Percentiles rank a stretch among this genome's conserved stretches.
Conservation (phyloP, 1,284 basidiomycete species). For the Trichosporon inkin region DNA sequence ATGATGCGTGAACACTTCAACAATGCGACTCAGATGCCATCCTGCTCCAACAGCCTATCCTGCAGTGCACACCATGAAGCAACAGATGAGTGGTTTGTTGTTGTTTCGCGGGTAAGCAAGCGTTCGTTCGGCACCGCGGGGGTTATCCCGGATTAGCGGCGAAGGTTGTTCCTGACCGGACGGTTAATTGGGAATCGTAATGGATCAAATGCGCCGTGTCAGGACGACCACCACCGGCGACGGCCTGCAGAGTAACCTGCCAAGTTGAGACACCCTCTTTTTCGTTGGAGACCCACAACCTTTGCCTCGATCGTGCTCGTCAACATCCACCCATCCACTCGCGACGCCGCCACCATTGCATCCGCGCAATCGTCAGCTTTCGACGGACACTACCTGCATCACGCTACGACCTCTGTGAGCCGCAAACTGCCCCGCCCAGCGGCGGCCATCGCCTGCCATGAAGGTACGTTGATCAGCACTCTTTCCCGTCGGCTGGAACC, state of each 20-base stretch:
- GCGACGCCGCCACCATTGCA: not conserved
- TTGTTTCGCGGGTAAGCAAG: not conserved
- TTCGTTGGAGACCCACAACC: conserved; percentile 15
- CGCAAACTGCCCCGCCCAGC: conserved; percentile 15
- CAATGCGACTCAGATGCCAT: too few species aligned
- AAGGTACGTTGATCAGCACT: conserved; percentile 35
- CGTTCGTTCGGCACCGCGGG: not conserved
- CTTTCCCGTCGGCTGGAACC: not conserved
- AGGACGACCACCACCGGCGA: conserved; percentile 6
- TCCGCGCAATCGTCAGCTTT: conserved; percentile 26
- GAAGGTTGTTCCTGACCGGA: not conserved
- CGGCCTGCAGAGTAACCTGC: not conserved
- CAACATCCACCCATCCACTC: conserved; percentile 39
- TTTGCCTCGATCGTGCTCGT: conserved; percentile 15
- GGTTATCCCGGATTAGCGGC: not conserved
- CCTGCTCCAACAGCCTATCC: too few species aligned
- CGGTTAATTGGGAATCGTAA: conserved; percentile 1
- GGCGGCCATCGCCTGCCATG: conserved; percentile 29
- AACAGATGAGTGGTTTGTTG: not conserved
- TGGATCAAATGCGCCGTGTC: not conserved
- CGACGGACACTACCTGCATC: conserved; percentile 26
- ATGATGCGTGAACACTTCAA: too few species aligned
- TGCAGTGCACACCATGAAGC: not conserved
- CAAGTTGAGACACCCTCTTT: conserved; percentile 5
- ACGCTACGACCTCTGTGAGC: conserved; percentile 1